Base-by-base conservation (phyloP, 2,329 filamentous ascomycete genomes). In the Arthrocladium fulminans region DNA sequence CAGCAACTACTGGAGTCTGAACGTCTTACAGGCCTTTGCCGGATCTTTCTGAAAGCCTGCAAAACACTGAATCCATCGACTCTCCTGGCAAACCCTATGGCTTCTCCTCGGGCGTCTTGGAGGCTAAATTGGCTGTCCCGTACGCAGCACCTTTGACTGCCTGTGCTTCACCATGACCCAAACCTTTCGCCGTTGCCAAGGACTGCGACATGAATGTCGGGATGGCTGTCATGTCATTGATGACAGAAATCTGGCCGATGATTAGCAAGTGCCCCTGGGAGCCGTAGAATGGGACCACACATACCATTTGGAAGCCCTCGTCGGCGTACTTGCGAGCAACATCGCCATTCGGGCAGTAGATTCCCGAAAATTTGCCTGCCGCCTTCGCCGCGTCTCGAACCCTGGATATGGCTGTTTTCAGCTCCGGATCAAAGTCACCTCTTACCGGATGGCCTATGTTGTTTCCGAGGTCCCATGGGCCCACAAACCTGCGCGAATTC, bases 391-490 rank as follows among this genome's bases (percentile, higher is more conserved):
- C 74, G 23, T 70, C 65, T 49, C 70, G 70, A 46, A 79, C 73
- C 27, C 62, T 67, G 15, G 68, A 66, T 53, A 79, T 76, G 1
- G 76, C 76, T 7, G 66, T 62, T 29, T 71, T 68, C 40, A 79
- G 58, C 51, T 78, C 72, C 1, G 68, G 66, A 38, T 72, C 67
- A 62, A 76, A 73, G 2, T 61, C 64, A 4, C 66, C 66, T 2
- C 65, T 63, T 12, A 77, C 73, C 0, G 75, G 73, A 47, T 73
- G 67, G 2, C 75, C 75, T 43, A 79, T 77, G 45, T 74, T 76
- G 57, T 78, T 79, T 19, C 76, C 76, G 1, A 78, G 63, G 61
- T 78, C 75, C 60, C 73, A 76, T 2, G 75, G 75, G 0, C 75
- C 75, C 45, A 77, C 68, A 22, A 78, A 67, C 1, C 60, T 67